phyloP scores from a whole-genome alignment of 2,329 filamentous ascomycete genomes.

The Teratosphaeriaceae sp. region DNA sequence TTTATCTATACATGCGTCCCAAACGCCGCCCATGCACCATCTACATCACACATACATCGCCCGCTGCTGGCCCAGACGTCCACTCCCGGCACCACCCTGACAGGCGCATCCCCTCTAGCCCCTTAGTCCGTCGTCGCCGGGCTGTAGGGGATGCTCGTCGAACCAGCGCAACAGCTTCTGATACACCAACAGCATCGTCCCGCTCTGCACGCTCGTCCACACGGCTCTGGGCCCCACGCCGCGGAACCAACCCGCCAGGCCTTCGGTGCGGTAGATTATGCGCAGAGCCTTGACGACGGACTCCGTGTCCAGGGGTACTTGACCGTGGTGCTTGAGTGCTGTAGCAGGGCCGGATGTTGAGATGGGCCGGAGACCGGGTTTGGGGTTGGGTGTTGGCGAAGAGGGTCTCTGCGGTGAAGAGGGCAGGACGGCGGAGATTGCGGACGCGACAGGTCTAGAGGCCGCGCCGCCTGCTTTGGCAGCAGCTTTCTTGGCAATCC shows the following conservation, averaged over 20 bases:
- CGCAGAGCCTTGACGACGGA: conserved; percentile 78
- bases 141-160: conserved; percentile 24
- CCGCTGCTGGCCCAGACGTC: too few relatives aligned
- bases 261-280: conserved; percentile 87
- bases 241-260: conserved; percentile 83
- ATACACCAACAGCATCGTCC: conserved; percentile 94
- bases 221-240: conserved; percentile 88
- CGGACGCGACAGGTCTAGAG: not conserved
- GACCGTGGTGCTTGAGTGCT: conserved; percentile 69
- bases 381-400: conserved; percentile 1
- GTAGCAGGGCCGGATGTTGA: conserved; percentile 88
- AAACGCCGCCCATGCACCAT: too few relatives aligned
- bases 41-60: too few relatives aligned
- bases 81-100: too few relatives aligned
- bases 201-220: conserved; percentile 96
- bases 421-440: not conserved
- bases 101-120: not conserved
- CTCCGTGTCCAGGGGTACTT: conserved; percentile 76
- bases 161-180: conserved; percentile 78
- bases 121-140: not conserved
- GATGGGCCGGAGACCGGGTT: conserved; percentile 57
- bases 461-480: not conserved
- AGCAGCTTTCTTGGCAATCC: conserved; percentile 10
- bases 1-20: too few relatives aligned
- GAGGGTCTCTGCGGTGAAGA: conserved; percentile 13